phyloP scores from a whole-genome alignment of 2,329 filamentous ascomycete species.

The Lasiodiplodia sp. region DNA sequence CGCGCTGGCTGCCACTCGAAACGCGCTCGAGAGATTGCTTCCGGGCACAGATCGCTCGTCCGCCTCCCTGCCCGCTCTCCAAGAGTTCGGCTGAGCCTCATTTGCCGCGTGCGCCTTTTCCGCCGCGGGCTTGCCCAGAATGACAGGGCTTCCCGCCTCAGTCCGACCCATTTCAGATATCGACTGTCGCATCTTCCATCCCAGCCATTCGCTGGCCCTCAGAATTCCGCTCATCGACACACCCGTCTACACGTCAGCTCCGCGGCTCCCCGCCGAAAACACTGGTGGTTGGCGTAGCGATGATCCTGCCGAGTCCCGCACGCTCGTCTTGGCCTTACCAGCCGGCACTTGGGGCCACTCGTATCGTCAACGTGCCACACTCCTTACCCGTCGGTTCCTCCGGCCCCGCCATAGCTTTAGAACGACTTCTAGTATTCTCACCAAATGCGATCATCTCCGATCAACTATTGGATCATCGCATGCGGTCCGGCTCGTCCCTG shows the following conservation, averaged over 20 bases:
- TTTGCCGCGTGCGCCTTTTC: neutral
- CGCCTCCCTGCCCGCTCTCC: neutral
- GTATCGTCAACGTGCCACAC: neutral
- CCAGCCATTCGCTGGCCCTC: neutral
- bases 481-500: neutral
- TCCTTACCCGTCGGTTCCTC: neutral
- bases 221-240: neutral
- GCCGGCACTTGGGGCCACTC: neutral
- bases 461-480: neutral
- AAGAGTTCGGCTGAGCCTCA: neutral
- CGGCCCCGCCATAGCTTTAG: neutral
- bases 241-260: neutral
- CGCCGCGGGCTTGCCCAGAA: neutral
- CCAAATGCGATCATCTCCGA: neutral
- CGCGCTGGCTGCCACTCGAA: constrained; percentile 20
- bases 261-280: neutral
- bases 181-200: neutral
- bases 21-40: constrained; percentile 8
- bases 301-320: neutral
- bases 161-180: neutral
- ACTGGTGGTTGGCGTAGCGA: neutral
- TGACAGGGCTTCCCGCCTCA: neutral
- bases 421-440: too few species aligned
- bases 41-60: neutral
- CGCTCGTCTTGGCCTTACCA: neutral